Evolutionary conservation across 192 early-diverging fungal species (phyloP).

Genomic region (Entophlyctis luteolus): DNA sequence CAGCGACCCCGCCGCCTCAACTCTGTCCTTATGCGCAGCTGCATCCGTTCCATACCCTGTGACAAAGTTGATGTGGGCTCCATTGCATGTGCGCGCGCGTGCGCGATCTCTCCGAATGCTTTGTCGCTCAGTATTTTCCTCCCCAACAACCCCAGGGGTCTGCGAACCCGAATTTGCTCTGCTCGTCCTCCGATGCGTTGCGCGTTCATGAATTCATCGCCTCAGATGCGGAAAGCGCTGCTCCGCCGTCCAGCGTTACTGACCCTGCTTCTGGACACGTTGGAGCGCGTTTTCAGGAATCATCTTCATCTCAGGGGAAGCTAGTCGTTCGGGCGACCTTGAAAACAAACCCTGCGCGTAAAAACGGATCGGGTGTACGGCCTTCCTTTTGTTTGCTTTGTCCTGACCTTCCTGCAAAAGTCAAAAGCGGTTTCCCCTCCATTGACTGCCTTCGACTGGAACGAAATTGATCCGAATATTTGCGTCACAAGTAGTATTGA

Average conservation of each 20-base stretch:
- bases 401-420: constrained; percentile 1
- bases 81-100: constrained; percentile 48
- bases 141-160: background rate
- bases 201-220: background rate
- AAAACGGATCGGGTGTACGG: background rate
- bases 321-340: background rate
- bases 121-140: background rate
- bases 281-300: constrained; percentile 21
- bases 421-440: constrained; percentile 82
- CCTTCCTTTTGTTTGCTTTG: background rate
- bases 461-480: constrained; percentile 75
- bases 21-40: constrained; percentile 54
- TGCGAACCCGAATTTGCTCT: background rate
- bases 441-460: constrained; percentile 97
- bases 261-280: no score
- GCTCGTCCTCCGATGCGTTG: background rate
- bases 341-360: background rate
- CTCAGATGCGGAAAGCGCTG: background rate
- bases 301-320: constrained; percentile 13
- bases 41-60: constrained; percentile 80
- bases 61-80: constrained; percentile 88
- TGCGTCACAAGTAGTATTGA: constrained; percentile 93
- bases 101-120: background rate
- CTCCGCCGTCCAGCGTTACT: no score
- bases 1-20: constrained; percentile 59